Conservation (phyloP, 169 alveolate species). For the Plasmodium chabaudi region DNA sequence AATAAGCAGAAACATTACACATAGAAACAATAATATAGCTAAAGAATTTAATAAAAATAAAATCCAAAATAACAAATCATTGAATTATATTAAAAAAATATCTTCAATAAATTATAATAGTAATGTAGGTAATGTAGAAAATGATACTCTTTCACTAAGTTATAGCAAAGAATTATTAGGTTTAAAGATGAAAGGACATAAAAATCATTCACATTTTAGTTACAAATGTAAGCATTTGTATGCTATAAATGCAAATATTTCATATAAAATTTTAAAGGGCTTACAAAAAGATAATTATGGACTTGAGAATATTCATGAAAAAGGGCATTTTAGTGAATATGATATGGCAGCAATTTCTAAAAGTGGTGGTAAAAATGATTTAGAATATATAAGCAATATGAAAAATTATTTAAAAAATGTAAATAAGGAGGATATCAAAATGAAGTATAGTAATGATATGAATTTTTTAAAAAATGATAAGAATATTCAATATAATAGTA, state of each 20-base stretch:
- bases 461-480: conserved; percentile 16
- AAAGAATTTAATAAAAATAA: not conserved
- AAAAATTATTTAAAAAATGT: conserved; percentile 3
- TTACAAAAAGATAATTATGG: conserved; percentile 19
- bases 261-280: conserved; percentile 9
- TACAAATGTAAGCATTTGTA: not conserved
- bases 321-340: conserved; percentile 51
- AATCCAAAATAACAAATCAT: conserved; percentile 4
- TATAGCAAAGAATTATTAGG: not conserved
- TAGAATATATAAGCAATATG: not conserved
- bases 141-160: conserved; percentile 2
- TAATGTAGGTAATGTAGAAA: not conserved
- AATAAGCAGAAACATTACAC: not conserved
- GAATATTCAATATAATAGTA: conserved; percentile 1
- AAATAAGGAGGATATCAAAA: not conserved
- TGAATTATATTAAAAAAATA: not conserved
- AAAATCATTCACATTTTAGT: not conserved
- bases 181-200: conserved; percentile 7
- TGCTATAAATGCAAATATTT: conserved; percentile 15
- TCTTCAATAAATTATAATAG: not conserved
- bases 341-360: conserved; percentile 16
- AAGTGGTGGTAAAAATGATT: not conserved
- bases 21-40: conserved; percentile 1
- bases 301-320: conserved; percentile 4
- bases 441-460: not conserved